These are phyloP conservation scores for Elongisporangium undulatum DNA, from an alignment of 352 stramenopile genomes.

Conservation along the genomic window DNA sequence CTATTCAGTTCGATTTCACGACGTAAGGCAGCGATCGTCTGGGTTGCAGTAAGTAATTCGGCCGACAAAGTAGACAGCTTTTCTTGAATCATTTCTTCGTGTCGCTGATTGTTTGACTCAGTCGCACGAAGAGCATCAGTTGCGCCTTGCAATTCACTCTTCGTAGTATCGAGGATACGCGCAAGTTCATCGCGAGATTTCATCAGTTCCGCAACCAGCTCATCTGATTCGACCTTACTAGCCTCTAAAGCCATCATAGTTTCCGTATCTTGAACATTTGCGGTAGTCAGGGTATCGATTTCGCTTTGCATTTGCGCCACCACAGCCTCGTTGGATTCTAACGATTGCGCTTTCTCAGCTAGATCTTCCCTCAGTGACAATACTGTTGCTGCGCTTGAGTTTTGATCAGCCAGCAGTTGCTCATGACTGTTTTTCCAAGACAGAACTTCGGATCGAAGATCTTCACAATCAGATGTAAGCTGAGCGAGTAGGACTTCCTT, in stretches of 20 bases:
- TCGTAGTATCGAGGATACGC: background rate
- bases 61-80: background rate
- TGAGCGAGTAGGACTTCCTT: background rate
- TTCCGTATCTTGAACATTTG: background rate
- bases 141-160: background rate
- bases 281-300: background rate
- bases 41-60: background rate
- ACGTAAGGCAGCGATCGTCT: background rate
- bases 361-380: background rate
- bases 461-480: background rate
- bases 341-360: background rate
- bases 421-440: background rate
- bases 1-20: background rate
- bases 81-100: background rate
- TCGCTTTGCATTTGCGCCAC: background rate
- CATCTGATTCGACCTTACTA: background rate
- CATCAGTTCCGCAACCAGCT: background rate
- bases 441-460: background rate
- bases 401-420: background rate
- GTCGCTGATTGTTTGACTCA: background rate
- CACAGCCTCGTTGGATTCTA: background rate
- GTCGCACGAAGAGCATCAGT: background rate
- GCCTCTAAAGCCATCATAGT: background rate
- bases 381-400: background rate
- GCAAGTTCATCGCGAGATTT: background rate